Evolutionary conservation across 140 eudicot genomes (phyloP).

Genomic region (Ambrosia hybrid): DNA sequence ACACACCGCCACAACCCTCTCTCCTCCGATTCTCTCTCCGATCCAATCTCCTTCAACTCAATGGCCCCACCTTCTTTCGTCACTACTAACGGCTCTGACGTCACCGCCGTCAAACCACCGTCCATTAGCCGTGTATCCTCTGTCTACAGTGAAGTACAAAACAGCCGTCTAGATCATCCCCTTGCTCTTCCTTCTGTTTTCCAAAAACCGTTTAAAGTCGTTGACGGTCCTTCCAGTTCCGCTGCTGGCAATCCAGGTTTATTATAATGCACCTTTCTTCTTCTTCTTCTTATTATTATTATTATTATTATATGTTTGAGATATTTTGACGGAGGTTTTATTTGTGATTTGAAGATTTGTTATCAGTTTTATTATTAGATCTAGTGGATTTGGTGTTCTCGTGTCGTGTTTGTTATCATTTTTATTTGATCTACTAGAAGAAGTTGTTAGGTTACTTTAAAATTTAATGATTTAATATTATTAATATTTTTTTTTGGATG

Average conservation of each 20-base stretch:
- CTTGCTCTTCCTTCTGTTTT: conserved; percentile 71
- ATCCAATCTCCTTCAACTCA: conserved; percentile 19
- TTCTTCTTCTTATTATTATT: too few relatives aligned
- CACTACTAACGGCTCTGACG: conserved; percentile 39
- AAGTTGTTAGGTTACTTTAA: too few relatives aligned
- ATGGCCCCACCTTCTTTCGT: conserved; percentile 53
- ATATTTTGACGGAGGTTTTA: too few relatives aligned
- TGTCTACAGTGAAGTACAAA: conserved; percentile 82
- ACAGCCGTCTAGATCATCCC: conserved; percentile 81
- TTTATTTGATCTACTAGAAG: too few relatives aligned
- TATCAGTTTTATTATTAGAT: conserved; percentile 2
- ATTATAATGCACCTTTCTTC: too few relatives aligned
- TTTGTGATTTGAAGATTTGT: too few relatives aligned
- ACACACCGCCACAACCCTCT: background rate
- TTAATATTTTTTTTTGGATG: background rate
- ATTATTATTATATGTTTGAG: too few relatives aligned
- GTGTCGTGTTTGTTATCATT: background rate
- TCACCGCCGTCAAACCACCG: conserved; percentile 35
- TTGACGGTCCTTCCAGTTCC: conserved; percentile 60
- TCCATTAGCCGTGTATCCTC: conserved; percentile 55
- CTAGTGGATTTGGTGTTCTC: background rate
- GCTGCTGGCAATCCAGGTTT: conserved; percentile 64
- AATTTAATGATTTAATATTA: too few relatives aligned
- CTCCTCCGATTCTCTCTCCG: conserved; percentile 18
- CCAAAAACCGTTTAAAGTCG: conserved; percentile 48